Base-by-base conservation (phyloP, 345 rosid species). In the Salix caprea region DNA sequence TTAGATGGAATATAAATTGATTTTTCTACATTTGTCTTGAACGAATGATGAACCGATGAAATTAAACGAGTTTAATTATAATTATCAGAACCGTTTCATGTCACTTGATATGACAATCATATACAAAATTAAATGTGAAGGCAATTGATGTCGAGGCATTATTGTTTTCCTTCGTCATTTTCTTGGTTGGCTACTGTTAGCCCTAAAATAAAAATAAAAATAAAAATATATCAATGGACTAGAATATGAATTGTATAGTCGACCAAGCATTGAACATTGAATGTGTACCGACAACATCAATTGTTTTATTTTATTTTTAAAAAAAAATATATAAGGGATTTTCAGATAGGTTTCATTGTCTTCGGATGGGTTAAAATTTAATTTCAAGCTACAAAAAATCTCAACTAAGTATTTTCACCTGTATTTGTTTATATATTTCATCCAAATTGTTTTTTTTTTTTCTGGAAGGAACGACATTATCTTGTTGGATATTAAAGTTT, bases 51-150 rank as follows among this genome's bases (percentile, higher is more conserved):
- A 1, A 36, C 6, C 7, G 1, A 36, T 5, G 37, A 36, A 36
- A 36, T 36, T 36, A 36, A 36, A 36, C 37, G 7, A 5, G 7
- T 36, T 5, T 5, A 5, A 36, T 62, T 2, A 24, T 13, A 4
- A 23, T 4, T 30, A 3, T 62, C 19, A 7, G 1, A 18, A 64
- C 19, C 36, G 7, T 24, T 64, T 54, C 60, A n/a, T 1, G 60
- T 21, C n/a, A 65, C n/a, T 74, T 74, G 71, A 30, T 30, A 32
- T 19, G 77, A 74, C 48, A 74, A 66, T 74, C 77, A 48, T 66
- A 34, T 37, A 61, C 73, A 9, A 52, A 9, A 19, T 32, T 7
- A 1, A 50, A 67, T 11, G 15, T 23, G 26, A 67, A 67, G 65
- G 6, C 54, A 28, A 50, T 32, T 24, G 78, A 67, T 56, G 66